phyloP scores from a whole-genome alignment of 768 basidiomycete genomes.

The Rhodotorula toruloides region DNA sequence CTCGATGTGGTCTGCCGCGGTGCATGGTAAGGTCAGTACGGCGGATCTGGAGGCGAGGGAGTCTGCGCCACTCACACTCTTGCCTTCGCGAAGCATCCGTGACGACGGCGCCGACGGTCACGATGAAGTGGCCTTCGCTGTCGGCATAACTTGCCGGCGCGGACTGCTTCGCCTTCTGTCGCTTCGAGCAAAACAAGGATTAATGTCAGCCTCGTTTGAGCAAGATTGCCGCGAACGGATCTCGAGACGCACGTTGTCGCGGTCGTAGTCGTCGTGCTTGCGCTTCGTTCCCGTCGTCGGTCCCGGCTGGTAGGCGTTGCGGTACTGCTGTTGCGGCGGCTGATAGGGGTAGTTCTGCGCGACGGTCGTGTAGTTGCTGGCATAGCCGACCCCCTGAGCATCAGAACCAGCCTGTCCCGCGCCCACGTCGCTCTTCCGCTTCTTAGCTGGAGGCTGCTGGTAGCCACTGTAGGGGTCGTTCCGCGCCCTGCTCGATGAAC shows the following conservation, averaged over 20 bases:
- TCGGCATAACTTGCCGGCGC: conserved; percentile 58
- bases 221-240: background rate
- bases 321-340: background rate
- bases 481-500: conserved; percentile 1
- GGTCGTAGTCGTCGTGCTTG: conserved; percentile 21
- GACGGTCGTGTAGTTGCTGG: too few relatives aligned
- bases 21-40: conserved; percentile 6
- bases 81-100: conserved; percentile 63
- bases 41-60: conserved; percentile 13
- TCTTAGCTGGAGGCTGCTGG: conserved; percentile 22
- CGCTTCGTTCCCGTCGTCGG: conserved; percentile 13
- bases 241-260: conserved; percentile 5
- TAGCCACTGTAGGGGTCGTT: conserved; percentile 9
- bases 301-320: background rate
- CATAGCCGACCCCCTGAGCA: background rate
- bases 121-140: conserved; percentile 97
- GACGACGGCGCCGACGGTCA: conserved; percentile 83
- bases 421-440: conserved; percentile 28
- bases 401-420: background rate
- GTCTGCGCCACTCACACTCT: conserved; percentile 44
- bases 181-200: background rate
- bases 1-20: conserved; percentile 73
- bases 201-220: background rate
- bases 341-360: background rate
- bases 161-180: background rate